Evolutionary conservation across 2,329 filamentous ascomycete genomes (phyloP).

Genomic region (Alternaria tenuissima): DNA sequence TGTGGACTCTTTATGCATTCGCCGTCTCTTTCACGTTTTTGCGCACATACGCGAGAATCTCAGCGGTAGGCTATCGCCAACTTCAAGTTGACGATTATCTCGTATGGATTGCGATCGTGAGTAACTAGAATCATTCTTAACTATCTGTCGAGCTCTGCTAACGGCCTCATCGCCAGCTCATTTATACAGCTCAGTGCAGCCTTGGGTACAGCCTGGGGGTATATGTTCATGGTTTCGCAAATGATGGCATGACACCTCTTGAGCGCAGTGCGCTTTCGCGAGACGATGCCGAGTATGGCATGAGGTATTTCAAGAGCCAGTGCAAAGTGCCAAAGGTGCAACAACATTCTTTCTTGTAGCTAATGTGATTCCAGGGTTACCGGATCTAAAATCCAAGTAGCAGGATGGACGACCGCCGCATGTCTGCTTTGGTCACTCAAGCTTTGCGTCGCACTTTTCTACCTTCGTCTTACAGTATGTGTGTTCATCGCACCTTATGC

Average conservation of each 20-base stretch:
- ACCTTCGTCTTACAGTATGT: constrained; percentile 57
- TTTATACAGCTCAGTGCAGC: neutral
- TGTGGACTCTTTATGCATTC: neutral
- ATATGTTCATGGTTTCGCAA: neutral
- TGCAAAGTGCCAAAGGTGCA: neutral
- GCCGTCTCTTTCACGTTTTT: neutral
- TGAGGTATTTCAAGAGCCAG: neutral
- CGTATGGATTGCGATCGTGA: neutral
- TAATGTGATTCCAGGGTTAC: neutral
- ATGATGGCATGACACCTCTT: neutral
- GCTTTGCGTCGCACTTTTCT: constrained; percentile 64
- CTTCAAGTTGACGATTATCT: neutral
- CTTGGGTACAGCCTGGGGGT: neutral
- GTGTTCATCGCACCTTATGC: accelerated
- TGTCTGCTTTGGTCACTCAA: constrained; percentile 64
- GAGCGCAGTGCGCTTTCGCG: neutral
- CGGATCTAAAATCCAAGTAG: constrained; percentile 35
- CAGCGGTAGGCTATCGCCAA: neutral
- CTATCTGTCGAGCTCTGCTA: neutral
- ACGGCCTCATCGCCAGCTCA: neutral
- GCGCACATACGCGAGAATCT: neutral
- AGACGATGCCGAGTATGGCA: neutral
- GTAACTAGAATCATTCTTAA: neutral
- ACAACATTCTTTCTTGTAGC: neutral
- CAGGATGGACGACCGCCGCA: constrained; percentile 64